Percentiles rank a stretch among this genome's conserved stretches.
Conservation (phyloP, 1,284 basidiomycete genomes). For the Marasmius oreades region DNA sequence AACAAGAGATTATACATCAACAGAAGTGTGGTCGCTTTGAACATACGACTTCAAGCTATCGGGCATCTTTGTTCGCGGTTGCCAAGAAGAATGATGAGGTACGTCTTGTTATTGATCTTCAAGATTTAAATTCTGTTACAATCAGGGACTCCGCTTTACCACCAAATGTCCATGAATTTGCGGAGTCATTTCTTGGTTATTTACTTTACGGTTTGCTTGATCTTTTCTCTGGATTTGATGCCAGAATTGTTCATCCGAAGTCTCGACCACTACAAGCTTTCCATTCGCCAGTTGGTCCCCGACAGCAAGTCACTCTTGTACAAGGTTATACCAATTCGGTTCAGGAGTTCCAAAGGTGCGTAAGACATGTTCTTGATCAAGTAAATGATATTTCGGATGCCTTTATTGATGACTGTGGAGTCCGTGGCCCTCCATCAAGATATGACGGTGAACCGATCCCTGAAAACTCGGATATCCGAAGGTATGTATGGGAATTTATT, state of each 20-base stretch:
- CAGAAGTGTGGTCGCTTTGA: constrained; percentile 27
- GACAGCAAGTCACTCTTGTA: constrained; percentile 4
- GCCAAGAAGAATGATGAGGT: constrained; percentile 28
- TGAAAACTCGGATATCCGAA: constrained; percentile 16
- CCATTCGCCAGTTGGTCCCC: constrained; percentile 2
- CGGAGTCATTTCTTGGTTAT: constrained; percentile 27
- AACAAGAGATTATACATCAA: constrained; percentile 21
- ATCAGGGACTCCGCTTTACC: constrained; percentile 27
- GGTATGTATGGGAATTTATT: constrained; percentile 24
- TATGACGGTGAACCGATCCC: constrained; percentile 21
- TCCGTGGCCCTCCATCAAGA: constrained; percentile 21
- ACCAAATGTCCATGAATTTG: constrained; percentile 27
- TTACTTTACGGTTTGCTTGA: constrained; percentile 24
- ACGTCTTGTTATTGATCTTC: constrained; percentile 28
- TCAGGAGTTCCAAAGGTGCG: constrained; percentile 23
- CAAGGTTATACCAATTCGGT: constrained; percentile 16
- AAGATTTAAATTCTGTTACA: constrained; percentile 29
- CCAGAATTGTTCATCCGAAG: not conserved
- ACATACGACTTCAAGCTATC: constrained; percentile 26
- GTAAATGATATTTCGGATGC: constrained; percentile 11
- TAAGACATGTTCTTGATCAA: constrained; percentile 19
- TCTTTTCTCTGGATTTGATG: constrained; percentile 17
- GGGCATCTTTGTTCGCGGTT: constrained; percentile 28
- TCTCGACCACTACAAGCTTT: constrained; percentile 7
- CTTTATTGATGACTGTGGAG: constrained; percentile 26